phyloP scores from a whole-genome alignment of 495 filamentous ascomycete species.

The Penicillium macrosclerotiorum region DNA sequence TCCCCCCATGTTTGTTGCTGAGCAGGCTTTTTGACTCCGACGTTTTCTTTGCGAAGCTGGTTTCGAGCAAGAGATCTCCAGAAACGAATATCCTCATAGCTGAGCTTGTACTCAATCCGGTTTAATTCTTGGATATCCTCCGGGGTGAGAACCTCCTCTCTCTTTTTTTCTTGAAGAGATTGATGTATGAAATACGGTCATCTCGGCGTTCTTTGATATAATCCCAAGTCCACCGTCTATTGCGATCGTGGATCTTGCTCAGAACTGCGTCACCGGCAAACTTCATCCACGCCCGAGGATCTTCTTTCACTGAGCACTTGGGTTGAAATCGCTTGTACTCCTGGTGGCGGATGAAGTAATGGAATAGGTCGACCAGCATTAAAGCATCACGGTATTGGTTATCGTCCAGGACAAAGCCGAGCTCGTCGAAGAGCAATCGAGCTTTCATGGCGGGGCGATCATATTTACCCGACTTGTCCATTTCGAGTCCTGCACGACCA shows the following conservation, averaged over 20 bases:
- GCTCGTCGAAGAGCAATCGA: conserved; percentile 86
- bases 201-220: conserved; percentile 91
- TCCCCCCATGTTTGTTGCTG: conserved; percentile 75
- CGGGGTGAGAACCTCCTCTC: conserved; percentile 66
- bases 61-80: conserved; percentile 94
- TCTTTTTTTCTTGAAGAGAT: conserved; percentile 92
- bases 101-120: conserved; percentile 79
- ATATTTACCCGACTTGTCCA: conserved; percentile 83
- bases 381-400: conserved; percentile 94
- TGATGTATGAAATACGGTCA: conserved; percentile 83
- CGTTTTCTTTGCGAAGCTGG: conserved; percentile 90
- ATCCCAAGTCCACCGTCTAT: conserved; percentile 87
- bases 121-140: conserved; percentile 71
- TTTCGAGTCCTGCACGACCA: conserved; percentile 84
- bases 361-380: conserved; percentile 97
- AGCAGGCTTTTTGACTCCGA: conserved; percentile 67
- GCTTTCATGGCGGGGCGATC: conserved; percentile 88
- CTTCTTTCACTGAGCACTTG: conserved; percentile 79
- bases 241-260: conserved; percentile 89
- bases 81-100: conserved; percentile 94
- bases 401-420: conserved; percentile 92
- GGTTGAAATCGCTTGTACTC: conserved; percentile 94
- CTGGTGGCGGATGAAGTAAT: conserved; percentile 96
- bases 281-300: conserved; percentile 84
- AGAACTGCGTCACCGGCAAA: conserved; percentile 88